Percentiles rank a stretch among this genome's conserved stretches.
These are phyloP conservation scores for Cytospora leucostoma DNA, from an alignment of 2,329 filamentous ascomycete species.

Conservation along the genomic window DNA sequence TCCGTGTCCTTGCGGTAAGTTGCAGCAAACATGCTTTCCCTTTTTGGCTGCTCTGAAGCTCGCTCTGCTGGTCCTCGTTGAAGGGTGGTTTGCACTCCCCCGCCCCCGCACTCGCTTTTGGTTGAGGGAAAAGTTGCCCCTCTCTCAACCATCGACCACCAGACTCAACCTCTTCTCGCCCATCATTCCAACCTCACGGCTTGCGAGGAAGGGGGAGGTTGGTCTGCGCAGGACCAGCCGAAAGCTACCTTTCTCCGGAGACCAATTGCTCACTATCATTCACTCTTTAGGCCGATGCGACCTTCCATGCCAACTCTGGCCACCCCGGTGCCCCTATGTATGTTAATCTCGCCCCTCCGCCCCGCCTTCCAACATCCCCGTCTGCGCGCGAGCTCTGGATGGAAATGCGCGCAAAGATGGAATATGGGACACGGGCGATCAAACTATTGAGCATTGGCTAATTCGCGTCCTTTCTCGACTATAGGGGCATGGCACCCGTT, in stretches of 20 bases:
- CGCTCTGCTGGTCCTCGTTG: not conserved
- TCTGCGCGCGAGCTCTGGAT: conserved; percentile 3
- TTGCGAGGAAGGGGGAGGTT: not conserved
- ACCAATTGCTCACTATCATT: conserved; percentile 31
- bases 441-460: conserved; percentile 12
- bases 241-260: not conserved
- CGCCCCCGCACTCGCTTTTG: not conserved
- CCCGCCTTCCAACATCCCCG: not conserved
- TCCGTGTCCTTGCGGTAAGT: conserved; percentile 92
- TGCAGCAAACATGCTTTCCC: not conserved
- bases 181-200: too few species aligned
- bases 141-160: not conserved
- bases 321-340: conserved; percentile 98
- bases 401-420: not conserved
- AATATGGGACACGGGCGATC: not conserved
- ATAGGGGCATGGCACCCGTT: conserved; percentile 82
- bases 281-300: conserved; percentile 84
- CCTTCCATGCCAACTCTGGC: conserved; percentile 91
- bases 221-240: not conserved
- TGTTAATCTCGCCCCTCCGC: conserved; percentile 37
- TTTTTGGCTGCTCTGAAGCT: not conserved
- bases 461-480: not conserved
- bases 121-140: conserved; percentile 3
- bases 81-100: not conserved
- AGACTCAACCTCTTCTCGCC: not conserved